Evolutionary conservation across 306 rosid genomes (phyloP).

Genomic region (Lathyrus tuberosus): DNA sequence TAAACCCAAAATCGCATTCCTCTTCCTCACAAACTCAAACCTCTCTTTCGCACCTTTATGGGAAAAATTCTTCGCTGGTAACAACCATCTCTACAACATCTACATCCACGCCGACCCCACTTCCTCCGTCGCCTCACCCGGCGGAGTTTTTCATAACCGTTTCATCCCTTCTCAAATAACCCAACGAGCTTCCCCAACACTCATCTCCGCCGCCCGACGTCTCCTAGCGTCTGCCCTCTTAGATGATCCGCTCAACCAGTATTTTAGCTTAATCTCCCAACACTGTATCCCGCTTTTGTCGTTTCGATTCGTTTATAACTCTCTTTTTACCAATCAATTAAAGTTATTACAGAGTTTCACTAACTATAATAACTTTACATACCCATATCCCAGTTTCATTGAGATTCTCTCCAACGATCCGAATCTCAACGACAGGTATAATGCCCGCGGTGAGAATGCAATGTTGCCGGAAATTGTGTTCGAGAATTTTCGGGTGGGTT

Average conservation of each 20-base stretch:
- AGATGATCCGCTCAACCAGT: constrained; percentile 57
- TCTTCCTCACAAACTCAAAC: constrained; percentile 67
- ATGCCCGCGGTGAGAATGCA: constrained; percentile 50
- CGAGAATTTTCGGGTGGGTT: constrained; percentile 58
- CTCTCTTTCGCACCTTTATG: constrained; percentile 65
- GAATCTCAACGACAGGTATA: constrained; percentile 49
- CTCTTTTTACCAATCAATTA: constrained; percentile 33
- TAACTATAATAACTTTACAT: background rate
- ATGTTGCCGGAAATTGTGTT: constrained; percentile 67
- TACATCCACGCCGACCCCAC: constrained; percentile 71
- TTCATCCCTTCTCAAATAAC: constrained; percentile 55
- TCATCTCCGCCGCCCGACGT: constrained; percentile 64
- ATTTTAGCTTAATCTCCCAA: constrained; percentile 60
- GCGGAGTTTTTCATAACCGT: constrained; percentile 52
- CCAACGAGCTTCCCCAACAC: constrained; percentile 54
- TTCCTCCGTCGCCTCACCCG: constrained; percentile 43
- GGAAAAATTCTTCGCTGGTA: constrained; percentile 53
- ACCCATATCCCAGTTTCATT: constrained; percentile 45
- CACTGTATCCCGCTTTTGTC: constrained; percentile 66
- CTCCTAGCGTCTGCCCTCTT: constrained; percentile 57
- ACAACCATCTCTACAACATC: constrained; percentile 55
- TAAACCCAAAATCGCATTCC: constrained; percentile 70
- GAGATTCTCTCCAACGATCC: constrained; percentile 64
- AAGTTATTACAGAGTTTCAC: background rate
- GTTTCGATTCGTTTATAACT: constrained; percentile 47